Base-by-base conservation (phyloP, 2,329 filamentous ascomycete genomes). In the Incumbomyces delicatus region DNA sequence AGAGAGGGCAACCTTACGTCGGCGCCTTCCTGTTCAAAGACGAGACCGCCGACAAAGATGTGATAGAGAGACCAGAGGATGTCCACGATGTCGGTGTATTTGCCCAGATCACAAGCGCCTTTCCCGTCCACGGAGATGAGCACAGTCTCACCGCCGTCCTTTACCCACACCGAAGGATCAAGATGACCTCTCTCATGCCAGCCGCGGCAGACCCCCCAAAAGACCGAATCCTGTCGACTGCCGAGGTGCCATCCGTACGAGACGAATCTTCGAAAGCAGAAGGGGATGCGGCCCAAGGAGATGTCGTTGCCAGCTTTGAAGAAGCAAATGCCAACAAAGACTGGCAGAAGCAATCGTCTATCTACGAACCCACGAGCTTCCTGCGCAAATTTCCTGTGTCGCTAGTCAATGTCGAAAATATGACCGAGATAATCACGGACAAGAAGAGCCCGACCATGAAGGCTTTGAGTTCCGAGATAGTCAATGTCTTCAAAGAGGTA, bases 401-500 rank as follows among this genome's bases (percentile, higher is more conserved):
- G 63, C 75, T 98, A 44, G 92, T 94, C 56, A 94, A 95, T 57
- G 89, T 96, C 33, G 88, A 96, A 52, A 98, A 98, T 58, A 74
- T 98, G 45, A 73, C 75, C 0, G 92, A 98, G 59, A 85, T 95
- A 60, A 83, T 88, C 0, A 86, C 86, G 62, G 92, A 96, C 63
- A 83, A 87, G 61, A 94, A 90, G 67, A 92, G 85, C 60, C 83
- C 83, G 14, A 81, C 92, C 30, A 88, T 96, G 50, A 83, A 87
- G 46, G 92, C 92, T 11, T 81, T 98, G 38, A 92, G 90, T 41
- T 95, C 90, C 60, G 94, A 98, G 69, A 96, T 98, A 51, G 88
- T 98, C 62, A 96, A 95, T 63, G 92, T 95, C 1, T 96, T 95
- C 74, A 96, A 95, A 69, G 89, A 96, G 63, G 87, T 98, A 45